Percentiles rank a stretch among this genome's conserved stretches.
Evolutionary conservation across 2,329 filamentous ascomycete species (phyloP).

Genomic region (Neurospora sp.): DNA sequence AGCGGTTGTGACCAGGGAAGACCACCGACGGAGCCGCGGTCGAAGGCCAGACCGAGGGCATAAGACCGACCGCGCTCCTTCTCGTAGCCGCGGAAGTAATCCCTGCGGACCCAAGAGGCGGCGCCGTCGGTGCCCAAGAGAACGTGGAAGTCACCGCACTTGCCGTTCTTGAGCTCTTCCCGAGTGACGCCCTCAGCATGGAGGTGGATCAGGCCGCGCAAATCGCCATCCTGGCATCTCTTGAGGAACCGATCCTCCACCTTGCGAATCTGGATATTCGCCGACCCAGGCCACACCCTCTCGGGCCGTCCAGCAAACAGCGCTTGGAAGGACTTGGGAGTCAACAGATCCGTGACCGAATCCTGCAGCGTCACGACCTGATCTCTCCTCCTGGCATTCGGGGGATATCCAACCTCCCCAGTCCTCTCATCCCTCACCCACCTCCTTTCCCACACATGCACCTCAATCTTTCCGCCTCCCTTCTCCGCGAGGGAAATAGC

Average conservation of each 20-base stretch:
- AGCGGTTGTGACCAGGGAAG: conserved; percentile 26
- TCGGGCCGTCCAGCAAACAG: conserved; percentile 25
- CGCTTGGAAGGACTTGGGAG: conserved; percentile 18
- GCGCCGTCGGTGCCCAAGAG: conserved; percentile 27
- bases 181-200: conserved; percentile 23
- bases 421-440: conserved; percentile 18
- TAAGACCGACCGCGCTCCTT: conserved; percentile 25
- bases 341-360: conserved; percentile 23
- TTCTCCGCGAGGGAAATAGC: conserved; percentile 27
- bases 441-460: conserved; percentile 27
- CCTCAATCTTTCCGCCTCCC: conserved; percentile 22
- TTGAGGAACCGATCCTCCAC: conserved; percentile 28
- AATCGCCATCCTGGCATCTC: conserved; percentile 23
- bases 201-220: conserved; percentile 23
- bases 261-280: conserved; percentile 29
- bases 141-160: conserved; percentile 27
- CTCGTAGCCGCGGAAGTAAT: conserved; percentile 26
- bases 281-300: conserved; percentile 26
- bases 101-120: conserved; percentile 23
- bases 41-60: conserved; percentile 26
- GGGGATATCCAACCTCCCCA: conserved; percentile 22
- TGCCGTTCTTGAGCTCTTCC: conserved; percentile 19
- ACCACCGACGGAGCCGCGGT: conserved; percentile 20
- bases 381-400: conserved; percentile 22
- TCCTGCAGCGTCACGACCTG: conserved; percentile 29